Conservation (phyloP, 768 basidiomycete species). For the Calocybe gangraenosa region DNA sequence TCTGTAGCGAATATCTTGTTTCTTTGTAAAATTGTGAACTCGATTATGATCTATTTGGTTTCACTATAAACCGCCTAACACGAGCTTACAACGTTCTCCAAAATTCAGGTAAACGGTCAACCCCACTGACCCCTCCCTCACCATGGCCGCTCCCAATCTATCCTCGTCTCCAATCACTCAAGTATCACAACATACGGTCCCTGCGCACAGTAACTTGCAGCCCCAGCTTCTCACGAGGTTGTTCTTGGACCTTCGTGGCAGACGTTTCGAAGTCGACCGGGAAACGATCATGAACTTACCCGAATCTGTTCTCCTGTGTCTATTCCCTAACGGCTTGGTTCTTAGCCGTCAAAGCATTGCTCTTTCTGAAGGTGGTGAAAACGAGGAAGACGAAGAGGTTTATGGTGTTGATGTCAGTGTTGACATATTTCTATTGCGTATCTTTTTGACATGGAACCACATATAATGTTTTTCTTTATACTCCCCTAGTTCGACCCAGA, state of each 20-base stretch:
- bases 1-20: too few species aligned
- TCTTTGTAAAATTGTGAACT: too few species aligned
- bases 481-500: slow-evolving; percentile 95
- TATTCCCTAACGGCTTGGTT: slow-evolving; percentile 97
- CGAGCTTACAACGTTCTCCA: too few species aligned
- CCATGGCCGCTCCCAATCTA: slow-evolving; percentile 40
- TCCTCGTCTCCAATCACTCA: slow-evolving; percentile 53
- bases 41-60: too few species aligned
- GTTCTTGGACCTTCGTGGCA: slow-evolving; percentile 87
- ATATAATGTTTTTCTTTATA: slow-evolving; percentile 7
- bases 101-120: too few species aligned
- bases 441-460: not conserved
- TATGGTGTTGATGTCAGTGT: slow-evolving; percentile 92
- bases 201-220: slow-evolving; percentile 68
- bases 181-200: slow-evolving; percentile 59
- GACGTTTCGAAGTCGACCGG: slow-evolving; percentile 90
- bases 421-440: too few species aligned
- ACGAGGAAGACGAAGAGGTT: slow-evolving; percentile 85
- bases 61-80: too few species aligned
- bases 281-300: slow-evolving; percentile 98
- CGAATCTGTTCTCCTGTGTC: slow-evolving; percentile 91
- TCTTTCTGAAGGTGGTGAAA: slow-evolving; percentile 68
- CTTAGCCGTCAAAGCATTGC: slow-evolving; percentile 82
- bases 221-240: slow-evolving; percentile 87
- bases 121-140: too few species aligned